A percentile compares a stretch with the other conserved stretches of the same genome.
phyloP scores from a whole-genome alignment of 129 eudicot species.

The Erigeron canadensis region DNA sequence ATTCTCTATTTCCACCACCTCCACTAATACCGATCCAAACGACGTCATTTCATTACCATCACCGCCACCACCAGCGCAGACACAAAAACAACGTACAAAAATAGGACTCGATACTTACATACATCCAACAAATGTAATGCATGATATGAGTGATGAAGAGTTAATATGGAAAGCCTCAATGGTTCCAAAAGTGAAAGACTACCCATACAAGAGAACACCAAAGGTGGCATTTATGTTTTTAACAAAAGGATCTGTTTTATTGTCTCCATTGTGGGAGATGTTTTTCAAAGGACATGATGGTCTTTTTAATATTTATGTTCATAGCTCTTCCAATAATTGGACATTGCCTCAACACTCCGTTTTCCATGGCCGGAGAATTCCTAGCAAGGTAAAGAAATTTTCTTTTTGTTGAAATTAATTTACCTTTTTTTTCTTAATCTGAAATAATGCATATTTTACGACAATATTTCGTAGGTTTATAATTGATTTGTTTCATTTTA shows the following conservation, averaged over 20 bases:
- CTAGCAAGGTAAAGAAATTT: slow-evolving; percentile 55
- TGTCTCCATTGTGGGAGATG: slow-evolving; percentile 75
- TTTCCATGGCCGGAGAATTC: slow-evolving; percentile 59
- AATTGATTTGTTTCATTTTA: too few species aligned
- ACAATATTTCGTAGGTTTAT: neutral
- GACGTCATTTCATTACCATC: neutral
- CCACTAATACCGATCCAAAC: neutral
- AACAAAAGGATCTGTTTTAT: slow-evolving; percentile 50
- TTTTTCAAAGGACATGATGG: slow-evolving; percentile 72
- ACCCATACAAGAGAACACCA: slow-evolving; percentile 42
- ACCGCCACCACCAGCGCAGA: slow-evolving; percentile 19
- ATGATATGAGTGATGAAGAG: slow-evolving; percentile 50
- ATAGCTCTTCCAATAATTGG: slow-evolving; percentile 49
- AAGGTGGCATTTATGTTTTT: slow-evolving; percentile 81
- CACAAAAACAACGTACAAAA: neutral
- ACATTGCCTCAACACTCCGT: slow-evolving; percentile 46
- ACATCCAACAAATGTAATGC: slow-evolving; percentile 33
- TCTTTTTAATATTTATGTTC: slow-evolving; percentile 65
- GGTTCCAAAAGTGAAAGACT: slow-evolving; percentile 45
- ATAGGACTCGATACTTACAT: slow-evolving; percentile 22
- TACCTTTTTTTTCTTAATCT: neutral
- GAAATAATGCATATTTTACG: neutral
- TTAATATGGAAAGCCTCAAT: slow-evolving; percentile 68
- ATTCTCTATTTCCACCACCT: slow-evolving; percentile 30
- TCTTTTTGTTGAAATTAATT: neutral